Evolutionary conservation across 331 rosid genomes (phyloP), one percentile per base, ranked within the genome.

Genomic region (Malus hybrid): DNA sequence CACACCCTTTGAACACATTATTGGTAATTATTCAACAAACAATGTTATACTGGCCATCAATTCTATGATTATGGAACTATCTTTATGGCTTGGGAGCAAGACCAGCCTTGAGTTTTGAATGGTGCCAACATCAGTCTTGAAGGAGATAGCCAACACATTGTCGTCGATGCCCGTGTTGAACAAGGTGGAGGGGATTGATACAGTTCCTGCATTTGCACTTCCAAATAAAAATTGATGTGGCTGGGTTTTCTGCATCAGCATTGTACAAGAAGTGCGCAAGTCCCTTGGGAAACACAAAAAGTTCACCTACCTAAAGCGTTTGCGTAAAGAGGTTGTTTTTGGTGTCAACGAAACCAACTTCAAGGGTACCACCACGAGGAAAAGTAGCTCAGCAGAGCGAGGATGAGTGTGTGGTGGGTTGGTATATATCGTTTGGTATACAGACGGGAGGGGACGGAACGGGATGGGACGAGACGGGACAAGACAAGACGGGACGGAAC

Each of bases 201-300:
- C 75, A 46, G 60, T 33, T 33, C 75, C 72, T 3, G 71, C 78
- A 63, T 74, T 84, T 22, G 82, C 80, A 29, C 76, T 80, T 15
- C 80, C 87, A 34, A 80, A 84, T 66, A 4, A 80, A 68, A 14
- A 84, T 29, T 4, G 85, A 76, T 4, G 63, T 10, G 39, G 76
- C 80, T 10, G 9, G 42, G 15, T 63, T 18, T 12, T 55, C 0
- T 4, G 72, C 14, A 33, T 75, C 79, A 29, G 76, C 36, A 34
- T 81, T 84, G 77, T 64, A 61, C 70, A 70, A 74, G 58, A 50
- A 84, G 42, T 84, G 87, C 16, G 68, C 67, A 56, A 84, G 76
- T 29, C 85, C 83, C 57, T 66, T 84, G 0, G 83, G 85, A 29
- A 84, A 66, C 75, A 78, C 34, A 52, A 80, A 84, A 10, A 81